Evolutionary conservation across 805 yeast genomes (phyloP).

Genomic region (Wickerhamiella sorbophila): DNA sequence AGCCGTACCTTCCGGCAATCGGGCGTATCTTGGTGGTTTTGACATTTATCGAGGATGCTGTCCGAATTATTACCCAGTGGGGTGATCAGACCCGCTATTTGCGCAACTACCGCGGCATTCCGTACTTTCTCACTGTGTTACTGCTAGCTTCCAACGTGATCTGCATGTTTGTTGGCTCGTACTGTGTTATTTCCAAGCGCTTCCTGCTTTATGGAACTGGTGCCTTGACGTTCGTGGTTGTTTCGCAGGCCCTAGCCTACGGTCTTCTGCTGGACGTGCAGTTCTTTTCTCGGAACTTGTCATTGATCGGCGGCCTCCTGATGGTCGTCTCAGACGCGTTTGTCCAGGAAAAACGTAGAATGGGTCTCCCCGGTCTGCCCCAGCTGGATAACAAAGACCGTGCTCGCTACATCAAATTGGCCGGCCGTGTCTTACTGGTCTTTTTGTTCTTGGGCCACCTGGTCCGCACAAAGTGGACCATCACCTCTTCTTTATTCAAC

Average conservation of each 20-base stretch:
- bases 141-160: constrained; percentile 50
- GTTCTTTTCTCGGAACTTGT: constrained; percentile 73
- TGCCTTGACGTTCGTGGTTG: constrained; percentile 52
- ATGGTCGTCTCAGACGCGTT: constrained; percentile 78
- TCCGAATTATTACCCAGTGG: constrained; percentile 81
- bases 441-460: constrained; percentile 77
- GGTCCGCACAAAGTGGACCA: constrained; percentile 51
- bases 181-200: constrained; percentile 54
- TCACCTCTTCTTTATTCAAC: constrained; percentile 48
- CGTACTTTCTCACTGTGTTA: constrained; percentile 61
- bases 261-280: constrained; percentile 71
- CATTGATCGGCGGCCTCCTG: constrained; percentile 83
- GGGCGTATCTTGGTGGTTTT: constrained; percentile 88
- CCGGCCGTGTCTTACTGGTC: constrained; percentile 77
- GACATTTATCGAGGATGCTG: constrained; percentile 80
- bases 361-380: constrained; percentile 62
- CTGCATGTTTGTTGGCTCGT: constrained; percentile 60
- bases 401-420: constrained; percentile 68
- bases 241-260: constrained; percentile 74
- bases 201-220: constrained; percentile 56
- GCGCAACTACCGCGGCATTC: constrained; percentile 63
- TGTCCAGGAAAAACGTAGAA: constrained; percentile 56
- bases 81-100: constrained; percentile 75
- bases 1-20: constrained; percentile 55
- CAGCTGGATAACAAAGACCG: constrained; percentile 53